Evolutionary conservation across 208 protist species (phyloP), one percentile per base, ranked within the genome.

Genomic region (Trypanosoma congolense): DNA sequence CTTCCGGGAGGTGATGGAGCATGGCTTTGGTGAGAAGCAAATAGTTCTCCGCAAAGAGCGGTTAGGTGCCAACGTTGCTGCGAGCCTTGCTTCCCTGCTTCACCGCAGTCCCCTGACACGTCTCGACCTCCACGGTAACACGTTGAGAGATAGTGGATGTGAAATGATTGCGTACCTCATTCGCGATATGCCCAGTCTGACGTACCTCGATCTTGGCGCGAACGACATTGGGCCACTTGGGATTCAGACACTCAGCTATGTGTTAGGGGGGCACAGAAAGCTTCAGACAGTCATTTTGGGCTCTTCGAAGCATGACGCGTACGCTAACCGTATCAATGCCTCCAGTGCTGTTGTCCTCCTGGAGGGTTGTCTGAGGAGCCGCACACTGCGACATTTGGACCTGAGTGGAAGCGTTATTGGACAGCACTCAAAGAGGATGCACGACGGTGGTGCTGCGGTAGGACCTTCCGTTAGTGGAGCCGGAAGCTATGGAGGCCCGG

Each of bases 101-200:
- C 75, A 87, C 33, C 83, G 84, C 31, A 72, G 73, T 25, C 61
- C 81, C 3, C 38, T 96, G 14, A 66, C 61, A 9, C 77, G 77
- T 56, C 71, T 96, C 0, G 86, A 93, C 43, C 63, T 96, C 30
- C 73, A 89, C 61, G 82, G 77, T 52, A 96, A 96, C 59, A 65
- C 81, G 30, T 56, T 96, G 54, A 85, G 86, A n/a, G 86, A 96
- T 67, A 76, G 68, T 9, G 89, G 89, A 18, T 80, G 73, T 46
- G 81, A 93, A 49, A 73, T 87, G 58, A 46, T 96, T 5, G 65
- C 75, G 3, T 76, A 81, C 36, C 67, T 93, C 19, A 43, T 96
- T 30, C 80, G 75, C 0, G 84, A 93, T 46, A 38, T 82, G 19
- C 80, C 86, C 0, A 56, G 75, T 3, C 61, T 96, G 12, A 51